Evolutionary conservation across 108 stramenopile species (phyloP).

Genomic region (Seminavis robusta): DNA sequence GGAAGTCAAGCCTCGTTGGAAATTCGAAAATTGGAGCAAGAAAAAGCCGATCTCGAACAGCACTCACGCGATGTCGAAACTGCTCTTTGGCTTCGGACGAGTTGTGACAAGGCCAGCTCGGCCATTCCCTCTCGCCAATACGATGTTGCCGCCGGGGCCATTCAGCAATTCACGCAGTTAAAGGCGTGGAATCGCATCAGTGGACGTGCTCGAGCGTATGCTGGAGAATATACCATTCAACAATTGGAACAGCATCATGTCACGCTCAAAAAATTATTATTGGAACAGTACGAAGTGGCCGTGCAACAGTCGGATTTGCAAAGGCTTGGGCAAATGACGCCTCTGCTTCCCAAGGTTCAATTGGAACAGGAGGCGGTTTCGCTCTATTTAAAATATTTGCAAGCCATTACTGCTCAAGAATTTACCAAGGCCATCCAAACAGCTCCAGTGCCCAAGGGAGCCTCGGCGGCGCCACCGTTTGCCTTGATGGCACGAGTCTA

Average conservation of each 20-base stretch:
- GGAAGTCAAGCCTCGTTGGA: constrained; percentile 78
- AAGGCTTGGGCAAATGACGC: constrained; percentile 57
- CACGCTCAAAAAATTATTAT: constrained; percentile 34
- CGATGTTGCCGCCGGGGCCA: constrained; percentile 49
- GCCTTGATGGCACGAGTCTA: constrained; percentile 68
- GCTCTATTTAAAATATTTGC: constrained; percentile 64
- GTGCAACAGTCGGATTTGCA: constrained; percentile 52
- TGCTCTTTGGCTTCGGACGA: constrained; percentile 52
- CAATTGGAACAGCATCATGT: constrained; percentile 43
- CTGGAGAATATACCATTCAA: constrained; percentile 59
- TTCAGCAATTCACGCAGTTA: too few species aligned
- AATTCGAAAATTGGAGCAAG: constrained; percentile 65
- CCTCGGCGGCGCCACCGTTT: constrained; percentile 39
- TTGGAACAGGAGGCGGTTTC: constrained; percentile 68
- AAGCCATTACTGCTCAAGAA: constrained; percentile 34
- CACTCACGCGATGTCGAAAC: constrained; percentile 62
- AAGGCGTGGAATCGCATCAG: constrained; percentile 23
- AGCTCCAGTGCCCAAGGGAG: neutral
- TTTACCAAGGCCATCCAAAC: constrained; percentile 11
- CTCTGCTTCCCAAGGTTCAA: constrained; percentile 64
- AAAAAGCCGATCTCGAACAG: constrained; percentile 58
- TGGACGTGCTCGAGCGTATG: constrained; percentile 36
- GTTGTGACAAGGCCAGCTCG: constrained; percentile 35
- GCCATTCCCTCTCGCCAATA: constrained; percentile 50
- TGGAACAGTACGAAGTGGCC: constrained; percentile 61